Evolutionary conservation across 768 basidiomycete species (phyloP), one percentile per base, ranked within the genome.

Genomic region (Tulasnella sp.): DNA sequence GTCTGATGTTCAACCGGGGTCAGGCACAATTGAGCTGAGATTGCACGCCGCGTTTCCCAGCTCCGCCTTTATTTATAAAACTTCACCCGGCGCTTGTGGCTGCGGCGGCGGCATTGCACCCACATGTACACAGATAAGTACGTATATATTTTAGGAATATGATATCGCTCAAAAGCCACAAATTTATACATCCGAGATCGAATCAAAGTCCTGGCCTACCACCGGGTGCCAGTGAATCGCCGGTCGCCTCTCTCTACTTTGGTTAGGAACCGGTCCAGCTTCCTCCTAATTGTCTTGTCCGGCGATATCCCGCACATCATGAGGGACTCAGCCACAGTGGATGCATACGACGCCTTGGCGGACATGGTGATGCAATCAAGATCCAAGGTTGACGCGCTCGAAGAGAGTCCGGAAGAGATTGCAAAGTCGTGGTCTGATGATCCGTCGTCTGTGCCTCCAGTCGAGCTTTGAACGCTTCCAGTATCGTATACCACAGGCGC

Each of bases 261-360:
- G n/a, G 21, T 30, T 26, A 62, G 45, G 44, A 59, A 62, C 24
- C 53, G 44, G 48, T 62, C 61, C 19, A 62, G 29, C 9, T 56
- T 60, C 45, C 49, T 61, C n/a, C 61, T 2, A 30, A 62, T 49
- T 5, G 32, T 43, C 24, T 62, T 62, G 17, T 62, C 61, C 4
- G 61, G 61, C 3, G 30, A 32, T 15, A 62, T 27, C 1, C 61
- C 61, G 42, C 49, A 63, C 38, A 51, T 59, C 34, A 34, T 60
- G 42, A 62, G 47, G 5, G 61, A 62, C 19, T 59, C 42, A 24
- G 61, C 55, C 8, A 56, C 42, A 4, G 43, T 13, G 9, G 43
- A 15, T 4, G 55, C 55, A n/a, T 19, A 32, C 21, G 34, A 43
- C 10, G 29, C 26, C 55, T 56, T 56, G 3, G 13, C 45, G 3